Percentiles rank a stretch among this genome's conserved stretches.
Conservation (phyloP, 2,329 filamentous ascomycete species). For the Phoma herbarum region DNA sequence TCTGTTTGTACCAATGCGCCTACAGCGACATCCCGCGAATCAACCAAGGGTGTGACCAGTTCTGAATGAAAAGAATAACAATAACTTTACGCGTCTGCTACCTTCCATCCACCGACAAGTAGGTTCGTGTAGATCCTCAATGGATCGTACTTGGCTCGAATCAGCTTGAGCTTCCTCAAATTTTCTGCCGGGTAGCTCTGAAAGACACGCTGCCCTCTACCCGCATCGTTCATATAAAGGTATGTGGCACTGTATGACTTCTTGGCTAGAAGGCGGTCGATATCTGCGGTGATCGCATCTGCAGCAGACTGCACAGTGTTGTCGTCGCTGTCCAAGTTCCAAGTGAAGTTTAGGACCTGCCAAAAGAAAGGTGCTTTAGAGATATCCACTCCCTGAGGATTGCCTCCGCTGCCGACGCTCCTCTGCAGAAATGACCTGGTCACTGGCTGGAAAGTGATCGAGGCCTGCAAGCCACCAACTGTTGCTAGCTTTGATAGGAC, state of each 20-base stretch:
- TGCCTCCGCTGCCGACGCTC: slow-evolving; percentile 27
- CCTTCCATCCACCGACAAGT: slow-evolving; percentile 36
- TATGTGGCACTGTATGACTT: slow-evolving; percentile 17
- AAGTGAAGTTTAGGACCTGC: slow-evolving; percentile 29
- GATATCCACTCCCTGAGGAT: slow-evolving; percentile 31
- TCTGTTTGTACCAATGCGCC: not conserved
- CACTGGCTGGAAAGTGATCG: slow-evolving; percentile 34
- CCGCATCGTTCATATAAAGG: slow-evolving; percentile 38
- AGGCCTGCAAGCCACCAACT: slow-evolving; percentile 17
- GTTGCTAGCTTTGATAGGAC: slow-evolving; percentile 16
- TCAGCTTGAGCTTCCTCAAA: slow-evolving; percentile 35
- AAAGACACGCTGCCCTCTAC: slow-evolving; percentile 38
- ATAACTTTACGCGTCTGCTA: slow-evolving; percentile 13
- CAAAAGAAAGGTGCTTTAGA: slow-evolving; percentile 29
- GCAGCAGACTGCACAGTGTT: slow-evolving; percentile 11
- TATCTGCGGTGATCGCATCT: slow-evolving; percentile 20
- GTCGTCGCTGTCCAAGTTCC: slow-evolving; percentile 28
- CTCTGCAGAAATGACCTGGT: slow-evolving; percentile 28
- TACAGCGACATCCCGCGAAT: not conserved
- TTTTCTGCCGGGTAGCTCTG: slow-evolving; percentile 43
- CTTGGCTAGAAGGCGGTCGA: slow-evolving; percentile 15
- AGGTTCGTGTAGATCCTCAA: slow-evolving; percentile 36
- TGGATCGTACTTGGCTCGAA: slow-evolving; percentile 46
- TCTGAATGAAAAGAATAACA: not conserved
- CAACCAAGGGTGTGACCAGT: not conserved